Base-by-base conservation (phyloP, 805 yeast genomes). In the Candida jianshihensis region DNA sequence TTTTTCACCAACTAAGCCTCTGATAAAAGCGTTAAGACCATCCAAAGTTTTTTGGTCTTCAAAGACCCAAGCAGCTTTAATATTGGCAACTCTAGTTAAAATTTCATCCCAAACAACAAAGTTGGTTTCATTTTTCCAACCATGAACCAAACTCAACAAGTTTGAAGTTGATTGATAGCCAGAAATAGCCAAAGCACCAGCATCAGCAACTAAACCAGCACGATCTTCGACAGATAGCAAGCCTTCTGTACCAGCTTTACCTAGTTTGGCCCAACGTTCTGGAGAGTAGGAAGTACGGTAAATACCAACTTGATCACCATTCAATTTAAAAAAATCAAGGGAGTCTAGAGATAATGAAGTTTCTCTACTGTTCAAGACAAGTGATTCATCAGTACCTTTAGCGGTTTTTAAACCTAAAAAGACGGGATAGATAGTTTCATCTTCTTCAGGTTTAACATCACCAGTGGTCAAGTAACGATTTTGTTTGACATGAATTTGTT, bases 191-290 rank as follows among this genome's bases (percentile, higher is more conserved):
- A 82, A 67, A 8, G 86, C 73, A 35, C 72, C 75, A 15, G 84
- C 84, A 61, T 84, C 94, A n/a, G 89, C 82, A 33, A 83, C 81
- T 47, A 81, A 68, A 30, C 89, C 90, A 38, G 81, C 76, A 59
- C 86, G 75, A 59, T 84, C 94, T 55, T 80, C 84, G 35, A 79
- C 81, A 10, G 86, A 69, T 48, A 84, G 68, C 48, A 70, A 61
- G 28, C 76, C 77, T 10, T 67, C 66, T 28, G 69, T 70, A 42
- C 74, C 78, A 10, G 73, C 75, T 42, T 71, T 54, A 37, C 86
- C 86, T 47, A 83, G 68, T 55, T 78, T 77, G 33, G 65, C 61
- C 78, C 88, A 78, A 57, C 89, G 76, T 33, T 71, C 78, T 30
- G 77, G 69, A 13, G 81, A 60, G 58, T 84, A 84, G 30, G 78